These are phyloP conservation scores for Eutrema japonicum DNA, from an alignment of 345 rosid species.

Conservation along the genomic window DNA sequence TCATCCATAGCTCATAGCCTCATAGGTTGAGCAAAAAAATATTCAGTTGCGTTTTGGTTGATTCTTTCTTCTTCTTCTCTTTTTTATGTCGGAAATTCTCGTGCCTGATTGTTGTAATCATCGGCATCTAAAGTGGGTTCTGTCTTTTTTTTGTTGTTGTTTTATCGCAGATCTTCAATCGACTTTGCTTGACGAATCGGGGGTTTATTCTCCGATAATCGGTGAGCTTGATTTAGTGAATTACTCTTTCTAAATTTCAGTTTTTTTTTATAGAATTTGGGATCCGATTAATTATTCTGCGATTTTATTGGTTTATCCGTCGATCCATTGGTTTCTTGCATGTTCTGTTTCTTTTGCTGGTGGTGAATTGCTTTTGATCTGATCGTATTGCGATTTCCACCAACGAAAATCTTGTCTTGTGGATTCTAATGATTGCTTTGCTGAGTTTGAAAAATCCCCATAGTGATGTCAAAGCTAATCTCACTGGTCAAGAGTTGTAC, in stretches of 20 bases:
- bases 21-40: background rate
- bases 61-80: background rate
- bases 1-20: conserved; percentile 29
- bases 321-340: conserved; percentile 1
- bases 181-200: conserved; percentile 19
- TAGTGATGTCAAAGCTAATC: conserved; percentile 21
- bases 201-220: background rate
- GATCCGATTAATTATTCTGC: conserved; percentile 25
- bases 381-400: conserved; percentile 29
- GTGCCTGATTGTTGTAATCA: conserved; percentile 27
- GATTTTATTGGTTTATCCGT: background rate
- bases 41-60: conserved; percentile 26
- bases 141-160: conserved; percentile 10
- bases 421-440: conserved; percentile 29
- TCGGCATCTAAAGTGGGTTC: conserved; percentile 32
- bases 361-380: conserved; percentile 23
- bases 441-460: background rate
- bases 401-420: background rate
- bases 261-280: background rate
- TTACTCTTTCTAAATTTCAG: background rate
- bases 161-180: conserved; percentile 35
- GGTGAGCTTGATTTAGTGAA: conserved; percentile 33
- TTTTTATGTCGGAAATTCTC: background rate
- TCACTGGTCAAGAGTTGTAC: conserved; percentile 13
- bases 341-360: background rate